Evolutionary conservation across 2,329 filamentous ascomycete genomes (phyloP), one percentile per base, ranked within the genome.

Genomic region (Fusarium mexicanum): DNA sequence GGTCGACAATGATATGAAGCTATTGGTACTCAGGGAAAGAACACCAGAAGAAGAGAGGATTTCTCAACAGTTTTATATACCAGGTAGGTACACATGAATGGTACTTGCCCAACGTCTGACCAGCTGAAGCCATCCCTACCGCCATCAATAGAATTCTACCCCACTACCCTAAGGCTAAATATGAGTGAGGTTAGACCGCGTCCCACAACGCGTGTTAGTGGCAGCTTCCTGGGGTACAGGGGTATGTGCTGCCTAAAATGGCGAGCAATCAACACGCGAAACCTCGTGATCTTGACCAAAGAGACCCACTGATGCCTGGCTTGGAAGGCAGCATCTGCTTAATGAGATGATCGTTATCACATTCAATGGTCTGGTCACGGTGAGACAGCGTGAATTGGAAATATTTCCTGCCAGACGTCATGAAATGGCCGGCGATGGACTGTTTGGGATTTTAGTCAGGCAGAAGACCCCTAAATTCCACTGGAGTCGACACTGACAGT

Each of bases 201-300:
- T 70, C 44, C 50, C 35, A 47, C 50, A 74, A 63, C 54, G 61
- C 69, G 72, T 62, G 37, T 74, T 61, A 58, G 55, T 50, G 48
- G 55, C 46, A 51, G 62, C 38, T 59, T 47, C 26, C 47, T 38
- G 41, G 55, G 18, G 35, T 61, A 46, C 69, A 68, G 66, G 73
- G 67, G 71, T 55, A 58, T 58, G 44, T 78, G 72, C 76, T 78
- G 77, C 77, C 77, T 79, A 58, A 64, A 77, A 41, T 38, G 37
- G 60, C 58, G 33, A 54, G 54, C 50, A 48, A 58, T n/a, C 46
- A 61, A 53, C 35, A 75, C 76, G 66, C 77, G 77, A 78, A 77
- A 76, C 55, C 77, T 66, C 72, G 69, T 78, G 74, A 79, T 67
- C 61, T 53, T 33, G 26, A 59, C 31, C 35, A 26, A 48, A 44